Conservation (phyloP, 2,329 filamentous ascomycete genomes). For the Celoporthe dispersa region DNA sequence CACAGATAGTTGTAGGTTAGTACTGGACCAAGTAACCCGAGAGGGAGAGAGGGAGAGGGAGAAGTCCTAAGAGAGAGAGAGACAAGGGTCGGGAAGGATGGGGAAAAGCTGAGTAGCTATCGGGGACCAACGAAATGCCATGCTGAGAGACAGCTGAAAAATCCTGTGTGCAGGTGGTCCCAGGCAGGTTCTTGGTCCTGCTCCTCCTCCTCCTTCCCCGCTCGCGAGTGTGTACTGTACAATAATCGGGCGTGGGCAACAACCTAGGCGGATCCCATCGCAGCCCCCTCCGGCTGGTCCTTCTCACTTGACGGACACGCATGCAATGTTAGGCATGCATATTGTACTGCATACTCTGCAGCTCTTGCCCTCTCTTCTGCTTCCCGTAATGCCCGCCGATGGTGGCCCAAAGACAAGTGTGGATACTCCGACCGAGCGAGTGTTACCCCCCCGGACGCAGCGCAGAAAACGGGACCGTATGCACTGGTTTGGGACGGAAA, state of each 20-base stretch:
- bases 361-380: no score
- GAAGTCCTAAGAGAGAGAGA: no score
- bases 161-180: conserved; percentile 8
- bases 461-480: neutral
- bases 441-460: conserved; percentile 8
- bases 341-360: neutral
- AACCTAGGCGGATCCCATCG: neutral
- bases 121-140: conserved; percentile 14
- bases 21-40: conserved; percentile 11
- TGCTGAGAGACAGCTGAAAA: conserved; percentile 19
- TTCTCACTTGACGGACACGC: neutral
- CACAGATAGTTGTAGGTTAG: neutral
- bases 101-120: conserved; percentile 10
- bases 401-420: neutral
- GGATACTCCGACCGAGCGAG: conserved; percentile 9
- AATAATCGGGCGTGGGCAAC: neutral
- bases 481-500: neutral
- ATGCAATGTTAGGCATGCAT: neutral
- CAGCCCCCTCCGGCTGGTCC: neutral
- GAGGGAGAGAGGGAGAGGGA: neutral
- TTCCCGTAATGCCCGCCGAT: neutral
- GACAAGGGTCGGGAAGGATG: conserved; percentile 15
- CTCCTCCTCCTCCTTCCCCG: neutral
- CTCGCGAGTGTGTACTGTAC: neutral
- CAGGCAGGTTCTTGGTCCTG: neutral